Percentiles rank a stretch among this genome's conserved stretches.
phyloP scores from a whole-genome alignment of 1,139 yeast species.

The Zygosaccharomyces sapae region DNA sequence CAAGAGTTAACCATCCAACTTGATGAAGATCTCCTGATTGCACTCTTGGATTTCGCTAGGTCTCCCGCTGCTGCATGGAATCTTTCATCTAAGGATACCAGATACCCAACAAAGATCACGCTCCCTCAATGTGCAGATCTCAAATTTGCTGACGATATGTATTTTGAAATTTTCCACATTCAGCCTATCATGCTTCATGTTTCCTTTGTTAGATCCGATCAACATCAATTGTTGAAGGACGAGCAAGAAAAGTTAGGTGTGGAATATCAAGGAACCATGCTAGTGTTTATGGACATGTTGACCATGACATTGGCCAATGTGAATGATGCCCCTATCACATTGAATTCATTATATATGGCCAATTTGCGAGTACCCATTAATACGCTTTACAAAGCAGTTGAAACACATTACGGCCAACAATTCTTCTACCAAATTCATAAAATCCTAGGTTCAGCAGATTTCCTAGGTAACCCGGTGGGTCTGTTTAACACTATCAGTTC shows the following conservation, averaged over 20 bases:
- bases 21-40: constrained; percentile 89
- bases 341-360: constrained; percentile 83
- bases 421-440: constrained; percentile 89
- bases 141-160: constrained; percentile 66
- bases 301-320: constrained; percentile 98
- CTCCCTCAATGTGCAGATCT: constrained; percentile 68
- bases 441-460: constrained; percentile 92
- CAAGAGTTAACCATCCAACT: constrained; percentile 91
- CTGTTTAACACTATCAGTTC: constrained; percentile 87
- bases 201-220: constrained; percentile 88
- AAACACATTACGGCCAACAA: constrained; percentile 88
- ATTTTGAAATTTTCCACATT: constrained; percentile 86
- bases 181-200: constrained; percentile 88
- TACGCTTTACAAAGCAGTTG: constrained; percentile 62
- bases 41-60: constrained; percentile 72
- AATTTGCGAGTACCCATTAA: constrained; percentile 86
- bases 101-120: constrained; percentile 50
- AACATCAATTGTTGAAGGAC: constrained; percentile 50
- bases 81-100: constrained; percentile 24
- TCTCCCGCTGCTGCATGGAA: constrained; percentile 72
- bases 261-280: constrained; percentile 57
- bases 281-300: constrained; percentile 75
- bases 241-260: constrained; percentile 48
- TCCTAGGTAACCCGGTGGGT: constrained; percentile 96
- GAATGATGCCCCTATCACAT: constrained; percentile 90